Evolutionary conservation across 768 basidiomycete species (phyloP), one percentile per base, ranked within the genome.

Genomic region (Hericium erinaceus): DNA sequence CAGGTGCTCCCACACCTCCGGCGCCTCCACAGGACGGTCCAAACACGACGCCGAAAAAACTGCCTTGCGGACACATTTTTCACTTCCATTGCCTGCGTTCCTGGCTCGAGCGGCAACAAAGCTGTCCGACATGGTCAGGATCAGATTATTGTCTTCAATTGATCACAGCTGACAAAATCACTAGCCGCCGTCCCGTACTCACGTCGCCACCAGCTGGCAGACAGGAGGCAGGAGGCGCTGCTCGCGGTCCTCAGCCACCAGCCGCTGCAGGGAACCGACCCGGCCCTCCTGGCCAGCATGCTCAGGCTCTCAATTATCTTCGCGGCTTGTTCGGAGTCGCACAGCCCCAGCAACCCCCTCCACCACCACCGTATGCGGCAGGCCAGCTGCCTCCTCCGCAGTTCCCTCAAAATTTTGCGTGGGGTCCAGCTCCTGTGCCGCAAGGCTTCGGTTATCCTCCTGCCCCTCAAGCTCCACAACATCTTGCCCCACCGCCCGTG

Each of bases 21-120:
- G 55, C 64, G 46, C 53, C 56, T 39, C 65, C 60, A 51, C 66
- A 64, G 50, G 85, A 91, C 61, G 91, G 90, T 11, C 90, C 92
- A 9, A 98, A 98, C 66, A 92, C 91, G 55, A 95, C 94, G 13
- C 95, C 95, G 2, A 99, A 99, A 75, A 95, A 92, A 68, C 76
- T 99, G 22, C 92, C 89, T 9, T 99, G 97, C 72, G 95, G 95
- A 0, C 97, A 99, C 69, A 85, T 97, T 46, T 99, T 99, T 75
- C 97, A 99, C 72, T 95, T 98, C 69, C 85, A 98, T 66, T 99
- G 97, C 71, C 80, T 99, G 61, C 81, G 93, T 41, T 95, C 92
- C 20, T 99, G 97, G 97, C 80, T 99, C 26, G 97, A 99, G 71
- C 81, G 97, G 48, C 97, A 99, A 70, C 97, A 98, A 71, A 98